phyloP scores from a whole-genome alignment of 78 protist species.

The Dictyostelium brefeldianum region DNA sequence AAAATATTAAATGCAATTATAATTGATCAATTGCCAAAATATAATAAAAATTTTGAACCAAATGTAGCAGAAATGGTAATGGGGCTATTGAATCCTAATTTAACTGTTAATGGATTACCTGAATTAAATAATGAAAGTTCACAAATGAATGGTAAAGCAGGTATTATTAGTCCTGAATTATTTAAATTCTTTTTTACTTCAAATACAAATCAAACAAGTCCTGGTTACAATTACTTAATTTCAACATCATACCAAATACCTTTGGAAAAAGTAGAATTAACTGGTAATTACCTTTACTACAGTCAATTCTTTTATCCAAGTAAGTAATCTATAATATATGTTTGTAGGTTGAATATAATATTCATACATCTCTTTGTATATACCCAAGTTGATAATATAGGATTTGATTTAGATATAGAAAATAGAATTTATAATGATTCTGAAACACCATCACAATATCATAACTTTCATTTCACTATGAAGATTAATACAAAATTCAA shows the following conservation, averaged over 20 bases:
- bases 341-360: too few relatives aligned
- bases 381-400: background rate
- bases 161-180: background rate
- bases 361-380: too few relatives aligned
- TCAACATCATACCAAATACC: background rate
- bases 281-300: background rate
- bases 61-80: background rate
- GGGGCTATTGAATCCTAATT: too few relatives aligned
- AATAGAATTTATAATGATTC: background rate
- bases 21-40: slow-evolving; percentile 24
- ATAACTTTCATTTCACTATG: slow-evolving; percentile 66
- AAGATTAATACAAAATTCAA: slow-evolving; percentile 24
- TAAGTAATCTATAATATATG: too few relatives aligned
- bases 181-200: background rate
- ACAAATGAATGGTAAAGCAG: background rate
- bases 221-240: background rate
- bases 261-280: background rate
- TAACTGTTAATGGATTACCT: background rate
- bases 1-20: too few relatives aligned
- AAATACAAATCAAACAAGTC: background rate
- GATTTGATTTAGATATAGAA: background rate
- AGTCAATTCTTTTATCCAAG: slow-evolving; percentile 3
- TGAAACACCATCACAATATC: background rate
- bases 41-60: slow-evolving; percentile 48
- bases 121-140: background rate